Evolutionary conservation across 2,329 filamentous ascomycete genomes (phyloP).

Genomic region (Helicocarpus griseus): DNA sequence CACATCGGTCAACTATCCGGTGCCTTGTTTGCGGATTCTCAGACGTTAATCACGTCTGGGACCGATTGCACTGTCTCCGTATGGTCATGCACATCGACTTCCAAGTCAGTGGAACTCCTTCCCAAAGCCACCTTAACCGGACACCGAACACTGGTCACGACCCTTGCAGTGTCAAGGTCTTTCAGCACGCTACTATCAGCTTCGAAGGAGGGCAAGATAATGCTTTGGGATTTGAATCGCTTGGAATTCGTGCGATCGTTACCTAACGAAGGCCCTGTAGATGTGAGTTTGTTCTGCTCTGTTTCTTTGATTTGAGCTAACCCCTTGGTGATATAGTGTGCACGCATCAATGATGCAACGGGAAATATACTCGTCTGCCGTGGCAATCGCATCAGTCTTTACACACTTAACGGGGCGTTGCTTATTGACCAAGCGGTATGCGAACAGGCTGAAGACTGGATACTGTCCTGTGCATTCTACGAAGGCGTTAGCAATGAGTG

Average conservation of each 20-base stretch:
- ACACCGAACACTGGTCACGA: conserved; percentile 73
- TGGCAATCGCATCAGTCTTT: conserved; percentile 64
- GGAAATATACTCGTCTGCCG: conserved; percentile 83
- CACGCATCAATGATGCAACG: conserved; percentile 78
- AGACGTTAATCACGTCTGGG: conserved; percentile 82
- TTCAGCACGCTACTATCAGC: conserved; percentile 83
- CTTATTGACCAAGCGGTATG: conserved; percentile 77
- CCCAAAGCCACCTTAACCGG: conserved; percentile 78
- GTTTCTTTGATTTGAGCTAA: neutral
- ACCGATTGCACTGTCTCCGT: conserved; percentile 86
- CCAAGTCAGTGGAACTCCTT: conserved; percentile 67
- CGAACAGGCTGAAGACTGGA: conserved; percentile 59
- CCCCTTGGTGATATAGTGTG: conserved; percentile 47
- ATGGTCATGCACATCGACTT: conserved; percentile 58
- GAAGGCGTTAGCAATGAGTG: conserved; percentile 86
- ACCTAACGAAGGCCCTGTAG: conserved; percentile 44
- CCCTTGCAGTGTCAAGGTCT: conserved; percentile 73
- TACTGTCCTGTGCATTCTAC: conserved; percentile 82
- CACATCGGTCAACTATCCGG: conserved; percentile 84
- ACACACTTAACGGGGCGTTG: conserved; percentile 77
- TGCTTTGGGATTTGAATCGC: conserved; percentile 91
- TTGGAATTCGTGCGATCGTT: conserved; percentile 75
- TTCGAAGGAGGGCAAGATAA: conserved; percentile 68
- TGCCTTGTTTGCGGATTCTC: conserved; percentile 76
- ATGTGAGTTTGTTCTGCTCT: conserved; percentile 24